A percentile compares a stretch with the other conserved stretches of the same genome.
Conservation (phyloP, 2,329 filamentous ascomycete genomes). For the Neoarthrinium moseri region DNA sequence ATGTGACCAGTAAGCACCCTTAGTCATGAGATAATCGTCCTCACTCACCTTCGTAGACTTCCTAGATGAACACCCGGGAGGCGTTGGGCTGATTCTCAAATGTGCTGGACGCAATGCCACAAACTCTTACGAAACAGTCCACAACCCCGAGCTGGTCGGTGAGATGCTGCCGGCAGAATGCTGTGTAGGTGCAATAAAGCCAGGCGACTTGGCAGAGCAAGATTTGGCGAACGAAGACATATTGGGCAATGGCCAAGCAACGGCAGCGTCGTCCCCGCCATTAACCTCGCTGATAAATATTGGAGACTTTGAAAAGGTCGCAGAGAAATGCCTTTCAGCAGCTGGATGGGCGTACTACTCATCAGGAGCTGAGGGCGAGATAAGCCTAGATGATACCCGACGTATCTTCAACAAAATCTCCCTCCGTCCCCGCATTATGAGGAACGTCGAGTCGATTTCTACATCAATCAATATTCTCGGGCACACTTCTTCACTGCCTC, state of each 20-base stretch:
- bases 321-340: constrained; percentile 39
- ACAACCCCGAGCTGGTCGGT: constrained; percentile 40
- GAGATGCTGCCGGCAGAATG: constrained; percentile 42
- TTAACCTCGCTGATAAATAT: constrained; percentile 45
- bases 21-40: too few species aligned
- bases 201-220: not conserved
- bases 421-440: constrained; percentile 50
- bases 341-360: constrained; percentile 57
- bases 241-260: constrained; percentile 21
- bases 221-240: constrained; percentile 28
- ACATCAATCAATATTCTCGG: constrained; percentile 41
- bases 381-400: constrained; percentile 49
- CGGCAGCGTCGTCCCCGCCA: constrained; percentile 29
- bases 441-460: constrained; percentile 41
- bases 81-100: constrained; percentile 41
- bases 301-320: constrained; percentile 48
- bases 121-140: constrained; percentile 48
- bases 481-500: constrained; percentile 36
- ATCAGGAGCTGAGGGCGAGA: constrained; percentile 50
- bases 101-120: constrained; percentile 55
- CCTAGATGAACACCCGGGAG: constrained; percentile 40
- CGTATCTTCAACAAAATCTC: constrained; percentile 46
- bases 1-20: constrained; percentile 47
- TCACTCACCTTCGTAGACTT: constrained; percentile 42
- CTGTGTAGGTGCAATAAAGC: constrained; percentile 36